A percentile compares a stretch with the other conserved stretches of the same genome.
Conservation (phyloP, 176 grass and related monocot genomes). For the Dactylis glomerata region DNA sequence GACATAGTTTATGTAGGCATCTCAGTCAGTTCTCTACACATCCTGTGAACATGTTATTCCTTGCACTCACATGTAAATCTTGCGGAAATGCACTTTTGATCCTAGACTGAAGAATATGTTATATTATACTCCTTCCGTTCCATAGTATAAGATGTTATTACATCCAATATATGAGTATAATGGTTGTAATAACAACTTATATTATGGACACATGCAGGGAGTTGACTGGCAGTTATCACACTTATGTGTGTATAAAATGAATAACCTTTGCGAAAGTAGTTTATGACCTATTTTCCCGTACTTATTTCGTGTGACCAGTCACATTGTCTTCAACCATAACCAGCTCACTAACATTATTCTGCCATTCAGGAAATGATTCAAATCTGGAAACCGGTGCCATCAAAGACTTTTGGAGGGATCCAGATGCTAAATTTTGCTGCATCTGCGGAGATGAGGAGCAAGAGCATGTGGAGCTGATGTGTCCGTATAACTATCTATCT, state of each 20-base stretch:
- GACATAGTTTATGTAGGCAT: background rate
- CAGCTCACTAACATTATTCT: background rate
- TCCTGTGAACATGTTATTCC: background rate
- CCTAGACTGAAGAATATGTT: background rate
- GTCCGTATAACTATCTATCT: conserved; percentile 29
- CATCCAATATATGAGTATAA: no score
- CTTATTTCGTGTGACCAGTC: background rate
- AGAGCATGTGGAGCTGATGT: conserved; percentile 9
- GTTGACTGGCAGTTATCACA: no score
- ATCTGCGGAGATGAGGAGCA: conserved; percentile 26
- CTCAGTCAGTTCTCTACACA: background rate
- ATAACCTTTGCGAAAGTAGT: background rate
- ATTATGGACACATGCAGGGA: no score
- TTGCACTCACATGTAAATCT: background rate
- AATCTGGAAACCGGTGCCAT: background rate
- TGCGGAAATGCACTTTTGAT: background rate
- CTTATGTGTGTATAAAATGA: no score
- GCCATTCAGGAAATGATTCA: background rate
- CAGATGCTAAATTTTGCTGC: conserved; percentile 14
- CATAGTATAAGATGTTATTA: no score
- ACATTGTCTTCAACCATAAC: background rate
- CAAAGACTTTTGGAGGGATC: background rate
- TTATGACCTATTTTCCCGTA: background rate
- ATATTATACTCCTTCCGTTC: no score
- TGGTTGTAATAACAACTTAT: no score